Base-by-base conservation (phyloP, 768 basidiomycete genomes). In the Infundibulicybe gibba region DNA sequence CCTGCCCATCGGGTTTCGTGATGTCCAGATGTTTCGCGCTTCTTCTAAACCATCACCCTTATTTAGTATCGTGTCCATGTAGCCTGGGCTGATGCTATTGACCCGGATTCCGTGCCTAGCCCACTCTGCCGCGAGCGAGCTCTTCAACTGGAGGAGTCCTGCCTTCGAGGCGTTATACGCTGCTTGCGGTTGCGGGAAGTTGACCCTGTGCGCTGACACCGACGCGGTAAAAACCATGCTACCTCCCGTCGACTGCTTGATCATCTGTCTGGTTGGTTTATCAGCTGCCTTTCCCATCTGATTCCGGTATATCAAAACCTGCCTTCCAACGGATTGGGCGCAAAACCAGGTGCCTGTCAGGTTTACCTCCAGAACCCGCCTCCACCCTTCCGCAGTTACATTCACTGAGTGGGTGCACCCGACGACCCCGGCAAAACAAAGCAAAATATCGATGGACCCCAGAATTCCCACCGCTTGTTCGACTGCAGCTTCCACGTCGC, bases 281-380 rank as follows among this genome's bases (percentile, higher is more conserved):
- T 6, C n/a, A 12, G 14, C 17, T 16, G 16, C 35, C 44, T 5
- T 13, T 5, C 14, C 5, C 12, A 5, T 10, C 10, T 33, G 8
- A 57, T 54, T 20, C 3, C 6, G 21, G 21, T 33, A 45, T 16
- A 31, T 38, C 35, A 31, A 25, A 17, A 45, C 56, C 42, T 41
- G 69, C 74, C 60, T 70, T 42, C 63, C 67, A 25, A 66, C 70
- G 0, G 70, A 62, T 47, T 72, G 66, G 8, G 72, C 71, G 45
- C 72, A 74, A 41, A 74, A 48, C 70, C 68, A 74, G 40, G 70
- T 70, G 15, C 73, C 75, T 5, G 68, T 76, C 14, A 66, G 65
- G 44, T 74, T 76, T 35, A 71, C 56, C 39, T 75, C 71, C 19
- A 73, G 44, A 5, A 70, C 62, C 20, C 61, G 56, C 47, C 55